These are phyloP conservation scores for Phytophthora fragariaefolia DNA, from an alignment of 352 stramenopile genomes.

Conservation along the genomic window DNA sequence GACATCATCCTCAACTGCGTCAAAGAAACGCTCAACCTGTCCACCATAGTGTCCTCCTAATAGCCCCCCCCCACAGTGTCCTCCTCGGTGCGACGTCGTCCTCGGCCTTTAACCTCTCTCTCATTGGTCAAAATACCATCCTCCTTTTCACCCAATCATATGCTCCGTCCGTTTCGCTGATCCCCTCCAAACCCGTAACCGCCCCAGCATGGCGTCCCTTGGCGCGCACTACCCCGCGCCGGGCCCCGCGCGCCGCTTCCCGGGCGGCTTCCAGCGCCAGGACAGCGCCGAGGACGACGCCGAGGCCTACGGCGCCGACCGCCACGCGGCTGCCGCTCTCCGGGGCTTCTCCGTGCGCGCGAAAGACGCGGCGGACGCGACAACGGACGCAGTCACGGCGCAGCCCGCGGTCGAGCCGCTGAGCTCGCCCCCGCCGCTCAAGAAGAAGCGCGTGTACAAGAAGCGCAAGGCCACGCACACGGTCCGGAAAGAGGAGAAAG, in stretches of 20 bases:
- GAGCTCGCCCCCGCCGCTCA: constrained; percentile 6
- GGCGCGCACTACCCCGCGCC: constrained; percentile 17
- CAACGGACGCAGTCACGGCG: background rate
- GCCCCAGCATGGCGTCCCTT: constrained; percentile 28
- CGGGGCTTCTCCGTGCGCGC: constrained; percentile 24
- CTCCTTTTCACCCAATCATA: constrained; percentile 10
- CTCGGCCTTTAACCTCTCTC: constrained; percentile 11
- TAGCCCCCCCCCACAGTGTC: too few species aligned
- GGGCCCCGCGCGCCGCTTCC: background rate
- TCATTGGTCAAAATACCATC: constrained; percentile 2
- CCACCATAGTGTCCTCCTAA: too few species aligned
- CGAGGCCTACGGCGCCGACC: constrained; percentile 27
- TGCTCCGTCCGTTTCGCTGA: background rate
- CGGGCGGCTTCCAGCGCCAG: constrained; percentile 23
- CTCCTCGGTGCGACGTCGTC: too few species aligned
- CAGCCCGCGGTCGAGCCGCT: constrained; percentile 4
- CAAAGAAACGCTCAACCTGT: constrained; percentile 22
- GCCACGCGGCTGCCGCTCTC: constrained; percentile 31
- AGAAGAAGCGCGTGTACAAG: constrained; percentile 47
- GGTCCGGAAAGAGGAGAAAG: constrained; percentile 54
- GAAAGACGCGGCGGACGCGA: constrained; percentile 17
- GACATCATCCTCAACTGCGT: constrained; percentile 20
- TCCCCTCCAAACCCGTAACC: background rate
- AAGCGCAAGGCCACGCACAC: constrained; percentile 54
- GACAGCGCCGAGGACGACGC: constrained; percentile 26